These are phyloP conservation scores for Colletotrichum horii DNA, from an alignment of 2,329 filamentous ascomycete species.

Conservation along the genomic window DNA sequence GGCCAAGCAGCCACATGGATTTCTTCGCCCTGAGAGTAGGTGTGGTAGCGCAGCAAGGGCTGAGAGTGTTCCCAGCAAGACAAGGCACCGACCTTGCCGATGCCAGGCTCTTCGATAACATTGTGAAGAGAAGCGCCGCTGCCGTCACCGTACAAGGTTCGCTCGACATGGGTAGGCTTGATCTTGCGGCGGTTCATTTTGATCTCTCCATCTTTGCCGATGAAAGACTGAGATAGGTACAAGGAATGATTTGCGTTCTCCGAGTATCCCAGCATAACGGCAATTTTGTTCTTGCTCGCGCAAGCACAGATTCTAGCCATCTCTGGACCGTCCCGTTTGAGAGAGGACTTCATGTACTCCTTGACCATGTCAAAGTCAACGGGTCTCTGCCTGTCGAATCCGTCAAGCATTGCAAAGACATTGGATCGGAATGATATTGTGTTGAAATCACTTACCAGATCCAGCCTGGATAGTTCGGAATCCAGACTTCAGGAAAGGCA, in stretches of 20 bases:
- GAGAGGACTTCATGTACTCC: conserved; percentile 44
- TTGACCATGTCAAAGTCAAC: background rate
- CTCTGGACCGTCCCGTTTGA: conserved; percentile 42
- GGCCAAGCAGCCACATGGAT: conserved; percentile 34
- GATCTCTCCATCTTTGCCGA: conserved; percentile 44
- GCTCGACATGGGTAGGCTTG: conserved; percentile 58
- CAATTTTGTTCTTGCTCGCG: conserved; percentile 46
- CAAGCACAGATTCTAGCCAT: conserved; percentile 46
- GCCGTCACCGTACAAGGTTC: conserved; percentile 30
- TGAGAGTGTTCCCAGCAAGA: conserved; percentile 65
- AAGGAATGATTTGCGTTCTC: conserved; percentile 49
- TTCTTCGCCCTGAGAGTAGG: conserved; percentile 29
- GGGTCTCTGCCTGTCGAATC: background rate
- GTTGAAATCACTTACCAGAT: background rate
- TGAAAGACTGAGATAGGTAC: conserved; percentile 52
- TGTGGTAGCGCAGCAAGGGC: conserved; percentile 43
- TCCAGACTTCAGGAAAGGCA: conserved; percentile 58
- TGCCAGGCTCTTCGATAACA: conserved; percentile 49
- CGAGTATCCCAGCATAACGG: conserved; percentile 53
- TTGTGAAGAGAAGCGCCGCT: conserved; percentile 32
- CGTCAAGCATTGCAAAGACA: background rate
- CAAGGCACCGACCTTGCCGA: conserved; percentile 57
- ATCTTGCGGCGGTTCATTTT: conserved; percentile 49
- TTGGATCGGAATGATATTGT: background rate
- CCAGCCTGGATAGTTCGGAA: conserved; percentile 53